phyloP scores from a whole-genome alignment of 495 filamentous ascomycete genomes.

The Penicillium robsamsonii region DNA sequence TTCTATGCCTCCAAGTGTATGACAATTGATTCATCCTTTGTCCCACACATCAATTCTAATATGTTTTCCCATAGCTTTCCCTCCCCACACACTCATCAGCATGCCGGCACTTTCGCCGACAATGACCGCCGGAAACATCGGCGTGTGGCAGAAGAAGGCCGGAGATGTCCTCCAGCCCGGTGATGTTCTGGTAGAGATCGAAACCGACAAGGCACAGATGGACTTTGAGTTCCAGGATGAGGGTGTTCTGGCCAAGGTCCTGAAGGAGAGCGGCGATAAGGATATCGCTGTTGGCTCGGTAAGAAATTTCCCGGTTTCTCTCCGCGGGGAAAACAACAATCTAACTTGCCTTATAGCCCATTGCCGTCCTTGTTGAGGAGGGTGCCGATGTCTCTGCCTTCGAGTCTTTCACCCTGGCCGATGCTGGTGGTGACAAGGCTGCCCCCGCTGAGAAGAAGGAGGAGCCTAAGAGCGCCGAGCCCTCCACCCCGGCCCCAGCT shows the following conservation, averaged over 20 bases:
- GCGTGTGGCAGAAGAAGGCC: conserved; percentile 94
- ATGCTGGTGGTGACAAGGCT: conserved; percentile 84
- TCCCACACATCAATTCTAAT: conserved; percentile 21
- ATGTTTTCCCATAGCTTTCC: conserved; percentile 61
- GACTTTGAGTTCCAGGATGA: conserved; percentile 99
- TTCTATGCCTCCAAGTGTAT: conserved; percentile 80
- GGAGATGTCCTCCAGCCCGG: conserved; percentile 86
- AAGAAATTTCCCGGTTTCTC: conserved; percentile 43
- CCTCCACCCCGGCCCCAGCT: conserved; percentile 58
- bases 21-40: conserved; percentile 19
- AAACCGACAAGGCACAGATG: conserved; percentile 99
- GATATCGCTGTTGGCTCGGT: conserved; percentile 94
- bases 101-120: conserved; percentile 99
- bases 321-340: conserved; percentile 15
- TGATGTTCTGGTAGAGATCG: conserved; percentile 98
- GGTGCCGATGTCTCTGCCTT: conserved; percentile 82
- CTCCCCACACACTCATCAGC: conserved; percentile 88
- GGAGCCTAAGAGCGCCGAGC: conserved; percentile 56
- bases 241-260: conserved; percentile 89
- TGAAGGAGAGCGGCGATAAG: conserved; percentile 92
- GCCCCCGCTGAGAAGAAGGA: conserved; percentile 62
- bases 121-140: conserved; percentile 96
- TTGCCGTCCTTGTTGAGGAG: conserved; percentile 92
- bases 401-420: conserved; percentile 79
- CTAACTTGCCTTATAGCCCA: conserved; percentile 60